Evolutionary conservation across 2,329 filamentous ascomycete genomes (phyloP).

Genomic region (Ceratocystis cubensis): DNA sequence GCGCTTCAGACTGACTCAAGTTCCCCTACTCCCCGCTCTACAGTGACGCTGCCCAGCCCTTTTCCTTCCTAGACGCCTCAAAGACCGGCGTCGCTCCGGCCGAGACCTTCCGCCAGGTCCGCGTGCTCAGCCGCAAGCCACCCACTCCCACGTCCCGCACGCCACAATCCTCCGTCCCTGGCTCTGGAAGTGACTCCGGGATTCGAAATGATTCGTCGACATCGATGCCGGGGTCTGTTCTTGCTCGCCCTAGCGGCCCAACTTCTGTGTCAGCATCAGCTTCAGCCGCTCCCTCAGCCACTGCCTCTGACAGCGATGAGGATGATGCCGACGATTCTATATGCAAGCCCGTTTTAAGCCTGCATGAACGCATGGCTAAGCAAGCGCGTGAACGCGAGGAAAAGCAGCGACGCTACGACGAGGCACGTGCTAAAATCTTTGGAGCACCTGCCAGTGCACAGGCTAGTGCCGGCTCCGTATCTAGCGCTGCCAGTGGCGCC

Average conservation of each 20-base stretch:
- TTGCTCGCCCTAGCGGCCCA: not conserved
- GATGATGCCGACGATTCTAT: constrained; percentile 36
- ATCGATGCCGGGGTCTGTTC: not conserved
- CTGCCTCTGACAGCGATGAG: constrained; percentile 42
- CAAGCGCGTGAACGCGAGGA: constrained; percentile 73
- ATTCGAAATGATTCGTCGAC: constrained; percentile 26
- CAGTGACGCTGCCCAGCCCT: constrained; percentile 62
- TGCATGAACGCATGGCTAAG: constrained; percentile 64
- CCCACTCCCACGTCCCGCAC: constrained; percentile 36
- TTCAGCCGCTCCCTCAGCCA: not conserved
- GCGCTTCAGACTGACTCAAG: not conserved
- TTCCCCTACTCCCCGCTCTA: not conserved
- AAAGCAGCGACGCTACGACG: constrained; percentile 81
- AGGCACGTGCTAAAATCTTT: constrained; percentile 77
- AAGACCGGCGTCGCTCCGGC: constrained; percentile 36
- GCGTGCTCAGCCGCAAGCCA: constrained; percentile 74
- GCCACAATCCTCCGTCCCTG: not conserved
- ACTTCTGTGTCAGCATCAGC: not conserved
- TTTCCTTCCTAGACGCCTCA: constrained; percentile 60
- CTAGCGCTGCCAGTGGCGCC: not conserved
- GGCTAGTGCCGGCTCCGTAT: constrained; percentile 23
- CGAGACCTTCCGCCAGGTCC: constrained; percentile 71
- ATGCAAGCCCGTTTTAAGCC: constrained; percentile 44
- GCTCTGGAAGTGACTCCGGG: constrained; percentile 63
- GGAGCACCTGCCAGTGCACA: constrained; percentile 37